Evolutionary conservation across 441 rosid species (phyloP).

Genomic region (Eutrema salsugineum): DNA sequence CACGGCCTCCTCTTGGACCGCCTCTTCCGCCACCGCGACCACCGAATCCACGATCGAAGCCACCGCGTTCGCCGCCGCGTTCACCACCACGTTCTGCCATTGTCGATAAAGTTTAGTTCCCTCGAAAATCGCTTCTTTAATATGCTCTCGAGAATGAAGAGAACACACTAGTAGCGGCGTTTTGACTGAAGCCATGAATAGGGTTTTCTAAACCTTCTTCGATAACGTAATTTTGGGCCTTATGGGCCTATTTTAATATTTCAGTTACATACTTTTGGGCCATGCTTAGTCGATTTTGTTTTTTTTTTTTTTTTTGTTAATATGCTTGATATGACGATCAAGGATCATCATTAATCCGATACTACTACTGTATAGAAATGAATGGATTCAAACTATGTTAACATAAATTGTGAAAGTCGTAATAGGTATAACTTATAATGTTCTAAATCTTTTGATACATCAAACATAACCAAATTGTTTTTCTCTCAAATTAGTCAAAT

Average conservation of each 20-base stretch:
- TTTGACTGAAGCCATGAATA: background rate
- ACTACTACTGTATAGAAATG: background rate
- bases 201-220: background rate
- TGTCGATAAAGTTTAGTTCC: background rate
- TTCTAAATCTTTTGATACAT: background rate
- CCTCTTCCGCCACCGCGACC: slow-evolving; percentile 51
- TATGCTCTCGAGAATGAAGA: background rate
- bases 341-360: background rate
- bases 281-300: background rate
- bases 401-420: background rate
- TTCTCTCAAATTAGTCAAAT: slow-evolving; percentile 8
- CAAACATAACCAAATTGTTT: background rate
- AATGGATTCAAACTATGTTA: background rate
- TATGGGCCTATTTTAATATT: background rate
- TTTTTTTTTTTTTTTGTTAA: background rate
- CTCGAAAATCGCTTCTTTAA: background rate
- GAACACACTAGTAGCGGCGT: background rate
- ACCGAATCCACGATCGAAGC: slow-evolving; percentile 44
- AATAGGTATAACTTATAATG: background rate
- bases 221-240: background rate
- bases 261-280: background rate
- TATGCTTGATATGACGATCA: background rate
- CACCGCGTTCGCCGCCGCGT: slow-evolving; percentile 35
- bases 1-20: slow-evolving; percentile 31
- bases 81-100: slow-evolving; percentile 59